phyloP scores from a whole-genome alignment of 352 stramenopile genomes.

The Phytophthora chlamydospora region DNA sequence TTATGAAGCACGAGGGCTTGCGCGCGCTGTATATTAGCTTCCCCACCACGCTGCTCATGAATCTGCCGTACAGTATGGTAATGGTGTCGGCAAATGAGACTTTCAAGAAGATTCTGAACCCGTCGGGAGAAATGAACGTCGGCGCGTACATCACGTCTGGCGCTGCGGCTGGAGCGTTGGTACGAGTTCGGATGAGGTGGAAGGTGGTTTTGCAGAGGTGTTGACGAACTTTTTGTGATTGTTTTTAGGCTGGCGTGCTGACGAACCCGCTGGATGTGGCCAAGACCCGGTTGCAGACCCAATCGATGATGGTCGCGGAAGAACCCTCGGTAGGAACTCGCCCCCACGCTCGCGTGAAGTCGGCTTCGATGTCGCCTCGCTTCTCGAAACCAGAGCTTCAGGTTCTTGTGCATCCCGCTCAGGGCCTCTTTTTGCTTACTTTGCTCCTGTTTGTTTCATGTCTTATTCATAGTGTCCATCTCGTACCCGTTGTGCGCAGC shows the following conservation, averaged over 20 bases:
- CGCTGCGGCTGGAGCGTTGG: slow-evolving; percentile 92
- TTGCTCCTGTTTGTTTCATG: slow-evolving; percentile 42
- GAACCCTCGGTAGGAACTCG: slow-evolving; percentile 61
- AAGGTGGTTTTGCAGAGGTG: neutral
- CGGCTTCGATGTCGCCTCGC: slow-evolving; percentile 40
- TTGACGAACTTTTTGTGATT: neutral
- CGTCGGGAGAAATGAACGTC: slow-evolving; percentile 87
- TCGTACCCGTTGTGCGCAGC: slow-evolving; percentile 75
- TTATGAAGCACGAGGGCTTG: slow-evolving; percentile 78
- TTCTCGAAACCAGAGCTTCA: slow-evolving; percentile 57
- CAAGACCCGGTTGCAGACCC: slow-evolving; percentile 98
- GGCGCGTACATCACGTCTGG: slow-evolving; percentile 93
- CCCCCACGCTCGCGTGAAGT: slow-evolving; percentile 31
- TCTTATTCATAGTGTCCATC: slow-evolving; percentile 72
- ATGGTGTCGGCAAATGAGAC: slow-evolving; percentile 99
- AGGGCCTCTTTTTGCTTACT: slow-evolving; percentile 35
- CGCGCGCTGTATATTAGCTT: slow-evolving; percentile 94
- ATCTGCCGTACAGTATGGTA: slow-evolving; percentile 98
- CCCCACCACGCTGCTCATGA: slow-evolving; percentile 98
- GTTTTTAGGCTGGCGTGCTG: slow-evolving; percentile 68
- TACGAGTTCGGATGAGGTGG: slow-evolving; percentile 39
- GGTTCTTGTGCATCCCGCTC: slow-evolving; percentile 50
- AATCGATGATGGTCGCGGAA: slow-evolving; percentile 77
- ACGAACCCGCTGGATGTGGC: slow-evolving; percentile 99
- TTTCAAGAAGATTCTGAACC: slow-evolving; percentile 95